phyloP scores from a whole-genome alignment of 805 yeast species.

The Cyberlindnera lachancei region DNA sequence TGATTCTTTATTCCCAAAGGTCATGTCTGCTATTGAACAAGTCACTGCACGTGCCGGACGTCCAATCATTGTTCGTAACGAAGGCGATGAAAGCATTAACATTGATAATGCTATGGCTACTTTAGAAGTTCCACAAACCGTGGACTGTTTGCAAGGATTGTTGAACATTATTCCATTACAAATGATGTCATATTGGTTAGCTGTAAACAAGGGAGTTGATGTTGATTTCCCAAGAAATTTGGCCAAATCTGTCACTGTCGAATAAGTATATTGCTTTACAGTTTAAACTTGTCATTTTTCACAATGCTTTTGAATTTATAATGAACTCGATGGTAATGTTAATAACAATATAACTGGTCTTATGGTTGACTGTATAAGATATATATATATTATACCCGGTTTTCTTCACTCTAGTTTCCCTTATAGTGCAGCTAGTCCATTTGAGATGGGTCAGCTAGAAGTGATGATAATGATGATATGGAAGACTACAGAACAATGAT shows the following conservation, averaged over 20 bases:
- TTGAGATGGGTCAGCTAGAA: no score
- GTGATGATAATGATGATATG: no score
- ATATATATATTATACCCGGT: no score
- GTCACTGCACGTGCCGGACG: conserved; percentile 96
- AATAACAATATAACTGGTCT: no score
- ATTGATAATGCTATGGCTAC: conserved; percentile 54
- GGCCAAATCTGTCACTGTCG: conserved; percentile 98
- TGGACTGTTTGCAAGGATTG: conserved; percentile 95
- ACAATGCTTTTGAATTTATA: no score
- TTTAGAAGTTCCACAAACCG: conserved; percentile 89
- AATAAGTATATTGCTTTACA: no score
- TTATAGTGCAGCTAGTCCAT: no score
- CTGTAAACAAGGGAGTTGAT: conserved; percentile 89
- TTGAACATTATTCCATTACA: conserved; percentile 92
- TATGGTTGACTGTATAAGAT: no score
- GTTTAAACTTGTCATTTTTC: no score
- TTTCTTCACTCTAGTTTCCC: no score
- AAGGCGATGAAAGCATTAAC: conserved; percentile 59
- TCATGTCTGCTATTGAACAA: conserved; percentile 91
- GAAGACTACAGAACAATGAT: no score
- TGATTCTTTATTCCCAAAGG: conserved; percentile 94
- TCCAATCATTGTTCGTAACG: conserved; percentile 89
- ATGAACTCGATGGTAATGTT: no score
- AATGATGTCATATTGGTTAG: conserved; percentile 94
- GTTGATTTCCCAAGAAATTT: conserved; percentile 98